Percentiles rank a stretch among this genome's conserved stretches.
Conservation (phyloP, 352 stramenopile genomes). For the Phytophthora palmivora region DNA sequence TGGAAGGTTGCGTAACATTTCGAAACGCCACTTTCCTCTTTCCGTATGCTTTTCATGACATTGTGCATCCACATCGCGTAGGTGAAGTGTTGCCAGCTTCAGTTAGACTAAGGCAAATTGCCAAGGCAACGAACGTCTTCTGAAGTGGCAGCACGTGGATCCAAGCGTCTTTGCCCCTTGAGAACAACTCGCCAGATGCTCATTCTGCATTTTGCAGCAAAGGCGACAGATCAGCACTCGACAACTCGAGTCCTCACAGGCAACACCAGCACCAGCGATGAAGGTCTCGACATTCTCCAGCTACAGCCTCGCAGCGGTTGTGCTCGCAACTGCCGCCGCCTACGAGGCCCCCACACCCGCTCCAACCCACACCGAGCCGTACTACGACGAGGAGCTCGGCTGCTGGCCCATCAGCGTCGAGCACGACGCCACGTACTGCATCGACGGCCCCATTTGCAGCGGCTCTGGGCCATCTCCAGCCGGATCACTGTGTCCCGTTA, state of each 20-base stretch:
- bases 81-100: not conserved
- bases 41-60: conserved; percentile 6
- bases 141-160: not conserved
- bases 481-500: conserved; percentile 50
- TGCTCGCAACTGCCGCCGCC: conserved; percentile 20
- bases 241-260: conserved; percentile 29
- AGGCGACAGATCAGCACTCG: conserved; percentile 28
- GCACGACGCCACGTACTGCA: conserved; percentile 61
- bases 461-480: conserved; percentile 34
- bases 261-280: conserved; percentile 23
- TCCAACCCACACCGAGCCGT: conserved; percentile 13
- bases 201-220: conserved; percentile 33
- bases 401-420: conserved; percentile 54
- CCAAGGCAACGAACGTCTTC: too few species aligned
- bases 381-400: conserved; percentile 44
- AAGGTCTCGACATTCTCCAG: conserved; percentile 37
- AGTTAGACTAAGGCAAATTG: not conserved
- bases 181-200: not conserved
- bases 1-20: conserved; percentile 19
- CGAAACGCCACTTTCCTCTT: conserved; percentile 7
- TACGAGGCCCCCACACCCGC: conserved; percentile 12
- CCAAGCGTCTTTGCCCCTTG: not conserved
- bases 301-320: conserved; percentile 9
- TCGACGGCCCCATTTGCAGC: conserved; percentile 53
- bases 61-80: conserved; percentile 22